These are phyloP conservation scores for Setomelanomma holmii DNA, from an alignment of 2,329 filamentous ascomycete genomes.

Conservation along the genomic window DNA sequence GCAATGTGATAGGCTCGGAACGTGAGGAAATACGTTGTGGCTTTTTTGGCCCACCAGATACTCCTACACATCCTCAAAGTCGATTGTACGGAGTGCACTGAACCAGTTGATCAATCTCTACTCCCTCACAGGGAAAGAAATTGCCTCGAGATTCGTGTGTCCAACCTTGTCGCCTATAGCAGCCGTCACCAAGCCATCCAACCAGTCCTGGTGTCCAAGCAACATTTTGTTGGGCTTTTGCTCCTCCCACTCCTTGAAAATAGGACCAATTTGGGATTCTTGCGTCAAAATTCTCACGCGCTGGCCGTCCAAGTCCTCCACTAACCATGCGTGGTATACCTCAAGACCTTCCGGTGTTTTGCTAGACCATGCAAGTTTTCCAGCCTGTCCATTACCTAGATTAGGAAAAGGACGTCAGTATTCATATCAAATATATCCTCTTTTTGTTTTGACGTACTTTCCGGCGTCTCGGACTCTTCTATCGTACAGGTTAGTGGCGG, in stretches of 20 bases:
- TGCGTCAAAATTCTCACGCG: slow-evolving; percentile 47
- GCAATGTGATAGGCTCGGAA: too few species aligned
- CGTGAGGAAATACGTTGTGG: too few species aligned
- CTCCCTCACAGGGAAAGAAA: slow-evolving; percentile 14
- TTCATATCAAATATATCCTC: too few species aligned
- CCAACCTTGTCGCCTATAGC: slow-evolving; percentile 24
- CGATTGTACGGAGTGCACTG: neutral
- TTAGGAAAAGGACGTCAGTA: too few species aligned
- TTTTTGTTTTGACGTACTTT: too few species aligned
- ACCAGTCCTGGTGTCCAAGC: slow-evolving; percentile 48
- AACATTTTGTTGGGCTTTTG: slow-evolving; percentile 46
- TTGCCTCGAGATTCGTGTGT: slow-evolving; percentile 28
- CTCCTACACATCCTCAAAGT: too few species aligned
- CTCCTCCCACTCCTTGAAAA: slow-evolving; percentile 31
- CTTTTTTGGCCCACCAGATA: too few species aligned
- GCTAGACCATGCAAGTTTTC: slow-evolving; percentile 25
- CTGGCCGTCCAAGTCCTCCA: slow-evolving; percentile 40
- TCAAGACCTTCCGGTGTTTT: slow-evolving; percentile 34
- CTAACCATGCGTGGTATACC: slow-evolving; percentile 47
- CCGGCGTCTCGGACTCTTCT: slow-evolving; percentile 18
- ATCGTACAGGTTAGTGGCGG: slow-evolving; percentile 37
- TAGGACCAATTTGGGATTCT: slow-evolving; percentile 44
- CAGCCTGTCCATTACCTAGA: slow-evolving; percentile 26
- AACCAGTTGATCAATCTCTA: neutral
- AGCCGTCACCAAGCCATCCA: slow-evolving; percentile 42